Conservation (phyloP, 2,329 filamentous ascomycete species). For the Penicillium fuscoglaucum region DNA sequence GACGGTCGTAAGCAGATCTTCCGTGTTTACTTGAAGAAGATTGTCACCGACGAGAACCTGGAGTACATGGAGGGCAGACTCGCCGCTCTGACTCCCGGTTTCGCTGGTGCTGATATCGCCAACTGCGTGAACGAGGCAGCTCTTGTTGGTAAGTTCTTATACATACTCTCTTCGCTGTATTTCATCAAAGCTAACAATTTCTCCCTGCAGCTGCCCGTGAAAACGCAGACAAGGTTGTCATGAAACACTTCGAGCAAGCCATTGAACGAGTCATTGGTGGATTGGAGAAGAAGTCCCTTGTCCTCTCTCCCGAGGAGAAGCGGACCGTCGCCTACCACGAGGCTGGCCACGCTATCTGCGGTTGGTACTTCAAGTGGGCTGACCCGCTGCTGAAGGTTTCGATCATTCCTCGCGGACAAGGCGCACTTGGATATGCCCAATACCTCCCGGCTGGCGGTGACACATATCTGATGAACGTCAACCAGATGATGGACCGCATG, state of each 20-base stretch:
- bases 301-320: conserved; percentile 92
- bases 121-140: conserved; percentile 98
- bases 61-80: conserved; percentile 86
- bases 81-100: conserved; percentile 89
- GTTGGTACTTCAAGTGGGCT: conserved; percentile 96
- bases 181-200: conserved; percentile 41
- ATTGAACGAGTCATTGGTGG: conserved; percentile 97
- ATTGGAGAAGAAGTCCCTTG: conserved; percentile 94
- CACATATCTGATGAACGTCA: conserved; percentile 91
- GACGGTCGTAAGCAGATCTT: conserved; percentile 96
- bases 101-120: conserved; percentile 96
- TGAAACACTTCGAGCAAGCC: conserved; percentile 93
- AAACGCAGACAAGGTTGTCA: conserved; percentile 75
- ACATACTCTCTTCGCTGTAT: not conserved
- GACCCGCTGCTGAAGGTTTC: conserved; percentile 97
- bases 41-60: conserved; percentile 86
- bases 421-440: conserved; percentile 91
- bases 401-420: conserved; percentile 94
- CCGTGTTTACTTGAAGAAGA: conserved; percentile 88
- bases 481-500: conserved; percentile 99
- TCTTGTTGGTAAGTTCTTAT: conserved; percentile 71
- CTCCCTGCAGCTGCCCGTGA: conserved; percentile 69
- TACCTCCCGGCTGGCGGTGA: conserved; percentile 84
- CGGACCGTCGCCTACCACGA: conserved; percentile 96
- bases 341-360: conserved; percentile 96